Percentiles rank a stretch among this genome's conserved stretches.
These are phyloP conservation scores for Cercospora sp. DNA, from an alignment of 2,329 filamentous ascomycete species.

Conservation along the genomic window DNA sequence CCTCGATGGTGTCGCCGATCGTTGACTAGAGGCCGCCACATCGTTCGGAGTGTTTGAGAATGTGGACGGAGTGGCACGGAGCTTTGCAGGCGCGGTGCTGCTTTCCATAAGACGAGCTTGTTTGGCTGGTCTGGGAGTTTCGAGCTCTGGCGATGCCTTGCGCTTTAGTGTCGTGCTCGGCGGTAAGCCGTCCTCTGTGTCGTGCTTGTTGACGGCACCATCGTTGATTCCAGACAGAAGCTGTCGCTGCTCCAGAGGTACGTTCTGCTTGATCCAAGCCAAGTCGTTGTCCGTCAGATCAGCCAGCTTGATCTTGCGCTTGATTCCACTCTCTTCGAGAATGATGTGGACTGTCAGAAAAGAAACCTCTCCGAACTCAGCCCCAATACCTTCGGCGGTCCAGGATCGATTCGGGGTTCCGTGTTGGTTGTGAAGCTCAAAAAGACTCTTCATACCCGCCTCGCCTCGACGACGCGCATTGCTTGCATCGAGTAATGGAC, in stretches of 20 bases:
- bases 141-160: not conserved
- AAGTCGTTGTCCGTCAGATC: slow-evolving; percentile 6
- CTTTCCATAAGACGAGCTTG: not conserved
- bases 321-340: slow-evolving; percentile 7
- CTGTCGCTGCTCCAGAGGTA: not conserved
- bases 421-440: slow-evolving; percentile 11
- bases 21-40: not conserved
- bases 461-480: slow-evolving; percentile 21
- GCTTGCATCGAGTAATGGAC: slow-evolving; percentile 24
- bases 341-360: slow-evolving; percentile 11
- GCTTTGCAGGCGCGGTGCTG: slow-evolving; percentile 4
- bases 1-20: not conserved
- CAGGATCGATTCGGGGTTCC: slow-evolving; percentile 14
- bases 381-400: slow-evolving; percentile 5
- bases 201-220: not conserved
- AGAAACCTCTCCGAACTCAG: slow-evolving; percentile 9
- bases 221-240: slow-evolving; percentile 9
- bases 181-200: slow-evolving; percentile 7
- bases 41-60: not conserved
- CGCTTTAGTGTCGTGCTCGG: not conserved
- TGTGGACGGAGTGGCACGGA: not conserved
- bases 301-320: slow-evolving; percentile 5
- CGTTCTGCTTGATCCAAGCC: slow-evolving; percentile 8
- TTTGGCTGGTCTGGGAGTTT: not conserved
- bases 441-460: slow-evolving; percentile 21